Evolutionary conservation across 345 rosid species (phyloP), one percentile per base, ranked within the genome.

Genomic region (Crucihimalaya himalaica): DNA sequence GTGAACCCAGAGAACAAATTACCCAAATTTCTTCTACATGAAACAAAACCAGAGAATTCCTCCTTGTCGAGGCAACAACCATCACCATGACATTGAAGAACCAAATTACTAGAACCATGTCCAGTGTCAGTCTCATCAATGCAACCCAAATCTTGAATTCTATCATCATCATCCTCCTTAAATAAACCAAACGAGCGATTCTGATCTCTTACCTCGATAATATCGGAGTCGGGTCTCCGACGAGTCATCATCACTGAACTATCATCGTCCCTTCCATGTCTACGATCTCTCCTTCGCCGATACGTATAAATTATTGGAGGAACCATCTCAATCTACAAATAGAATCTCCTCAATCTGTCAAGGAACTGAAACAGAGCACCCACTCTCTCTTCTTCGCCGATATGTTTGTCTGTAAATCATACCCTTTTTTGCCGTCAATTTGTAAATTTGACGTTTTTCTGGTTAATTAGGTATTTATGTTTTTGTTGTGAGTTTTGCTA

Each of bases 221-320:
- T 2, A 47, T 48, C 54, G 8, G 70, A 68, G 15, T 9, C 47
- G 21, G 74, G 46, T 57, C 72, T 66, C 55, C 45, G 39, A 67
- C 8, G 56, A 51, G 27, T 23, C 62, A 3, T 68, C 67, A 6
- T 48, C 46, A 40, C n/a, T 29, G 68, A 67, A 31, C 27, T 8
- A 39, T 7, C 68, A 28, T 59, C 62, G 73, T 46, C 51, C 1
- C 51, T 55, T 34, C 8, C 42, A 37, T 21, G 12, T 34, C 35
- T 56, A 50, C 40, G 51, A 66, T 31, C 19, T 63, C 47, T 52
- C 63, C 70, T 63, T 63, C 70, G 54, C 62, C 18, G 53, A 62
- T 51, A 72, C 60, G 14, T 71, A 14, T 12, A 14, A 62, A 71
- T 71, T 16, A 61, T 5, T 8, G 75, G 55, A 52, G 55, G 77